Percentiles rank a stretch among this genome's conserved stretches.
These are phyloP conservation scores for Coemansia sp. DNA, from an alignment of 192 early-diverging fungal species.

Conservation along the genomic window DNA sequence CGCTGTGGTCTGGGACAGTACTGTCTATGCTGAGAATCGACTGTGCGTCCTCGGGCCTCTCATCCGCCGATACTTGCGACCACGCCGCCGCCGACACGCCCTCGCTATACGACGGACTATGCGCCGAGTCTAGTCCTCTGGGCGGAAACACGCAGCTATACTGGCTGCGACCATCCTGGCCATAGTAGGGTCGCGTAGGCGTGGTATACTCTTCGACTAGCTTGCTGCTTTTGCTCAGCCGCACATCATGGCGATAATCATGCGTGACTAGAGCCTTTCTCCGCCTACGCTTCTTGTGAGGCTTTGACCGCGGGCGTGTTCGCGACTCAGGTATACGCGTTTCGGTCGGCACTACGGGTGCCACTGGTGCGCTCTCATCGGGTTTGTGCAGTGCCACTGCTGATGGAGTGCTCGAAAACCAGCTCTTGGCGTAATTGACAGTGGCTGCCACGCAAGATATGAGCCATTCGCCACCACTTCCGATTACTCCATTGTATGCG, in stretches of 20 bases:
- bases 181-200: background rate
- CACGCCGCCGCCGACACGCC: constrained; percentile 1
- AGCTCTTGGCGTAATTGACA: constrained; percentile 23
- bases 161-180: background rate
- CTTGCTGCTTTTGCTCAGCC: constrained; percentile 18
- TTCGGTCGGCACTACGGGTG: background rate
- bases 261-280: background rate
- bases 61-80: constrained; percentile 5
- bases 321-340: background rate
- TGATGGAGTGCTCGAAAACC: constrained; percentile 8
- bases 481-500: background rate
- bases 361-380: background rate
- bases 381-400: background rate
- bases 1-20: constrained; percentile 9
- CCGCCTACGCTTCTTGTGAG: background rate
- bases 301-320: constrained; percentile 1
- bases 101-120: background rate
- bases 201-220: constrained; percentile 43
- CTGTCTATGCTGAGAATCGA: constrained; percentile 46
- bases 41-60: constrained; percentile 14
- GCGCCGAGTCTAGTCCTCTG: background rate
- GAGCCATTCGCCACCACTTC: constrained; percentile 9
- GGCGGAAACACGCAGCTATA: background rate
- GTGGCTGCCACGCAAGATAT: constrained; percentile 26
- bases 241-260: background rate